Evolutionary conservation across 257 asterid genomes (phyloP).

Genomic region (Nicotiana obtusifolia): DNA sequence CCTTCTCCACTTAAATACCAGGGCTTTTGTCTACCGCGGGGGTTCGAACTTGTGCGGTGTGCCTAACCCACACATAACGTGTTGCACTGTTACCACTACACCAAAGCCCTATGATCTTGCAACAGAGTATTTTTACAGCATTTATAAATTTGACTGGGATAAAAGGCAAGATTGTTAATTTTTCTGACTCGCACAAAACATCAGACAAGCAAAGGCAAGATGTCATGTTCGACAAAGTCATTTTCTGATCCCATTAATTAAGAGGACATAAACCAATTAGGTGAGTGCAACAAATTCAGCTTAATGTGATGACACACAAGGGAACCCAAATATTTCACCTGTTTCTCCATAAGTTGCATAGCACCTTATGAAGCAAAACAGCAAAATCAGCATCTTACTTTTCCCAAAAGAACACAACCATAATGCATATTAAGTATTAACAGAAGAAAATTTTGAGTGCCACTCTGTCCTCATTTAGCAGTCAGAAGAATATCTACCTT

Average conservation of each 20-base stretch:
- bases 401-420: not conserved
- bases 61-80: too few species aligned
- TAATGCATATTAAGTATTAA: not conserved
- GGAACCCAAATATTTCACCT: not conserved
- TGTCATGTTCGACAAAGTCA: not conserved
- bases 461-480: not conserved
- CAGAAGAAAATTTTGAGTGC: not conserved
- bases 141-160: not conserved
- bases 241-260: not conserved
- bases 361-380: not conserved
- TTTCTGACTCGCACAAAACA: not conserved
- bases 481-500: slow-evolving; percentile 28
- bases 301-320: not conserved
- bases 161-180: not conserved
- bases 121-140: not conserved
- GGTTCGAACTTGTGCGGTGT: too few species aligned
- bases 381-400: slow-evolving; percentile 1
- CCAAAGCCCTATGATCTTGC: too few species aligned
- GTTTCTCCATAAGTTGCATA: not conserved
- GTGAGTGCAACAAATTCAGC: not conserved
- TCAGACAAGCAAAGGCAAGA: not conserved
- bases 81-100: too few species aligned
- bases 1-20: too few species aligned
- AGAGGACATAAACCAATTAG: not conserved
- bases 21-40: too few species aligned